Base-by-base conservation (phyloP, 2,329 filamentous ascomycete species). In the Cladosporium cucumerinum region DNA sequence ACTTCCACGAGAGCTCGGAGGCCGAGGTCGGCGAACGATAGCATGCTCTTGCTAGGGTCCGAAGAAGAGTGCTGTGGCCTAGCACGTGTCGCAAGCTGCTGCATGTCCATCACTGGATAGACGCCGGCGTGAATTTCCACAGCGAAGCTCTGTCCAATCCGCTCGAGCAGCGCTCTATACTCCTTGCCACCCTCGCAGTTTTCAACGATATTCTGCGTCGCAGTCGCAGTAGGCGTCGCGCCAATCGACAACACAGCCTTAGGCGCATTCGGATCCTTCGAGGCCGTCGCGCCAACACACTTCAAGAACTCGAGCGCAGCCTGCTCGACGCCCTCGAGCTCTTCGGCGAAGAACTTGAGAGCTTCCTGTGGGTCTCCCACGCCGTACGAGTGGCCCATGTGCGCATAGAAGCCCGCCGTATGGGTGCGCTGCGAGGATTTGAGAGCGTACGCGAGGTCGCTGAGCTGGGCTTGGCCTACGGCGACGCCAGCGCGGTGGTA, bases 111-210 rank as follows among this genome's bases (percentile, higher is more conserved):
- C 3, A 87, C 81, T 0, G 90, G 86, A 73, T 93, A 94, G 2
- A 91, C 89, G 32, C 90, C 90, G 0, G 90, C 90, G 74, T 93
- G 91, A 1, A 92, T 80, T 73, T 93, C 90, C 28, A 92, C 81
- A 3, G 66, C 68, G 57, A 75, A 78, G 2, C 67, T 71, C 48
- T 73, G 60, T 54, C 75, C 74, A 60, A 78, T 70, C 23, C 73
- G 70, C 12, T 70, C 71, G 28, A 87, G 69, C 8, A 73, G 70
- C 0, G 55, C 59, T 3, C 71, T 67, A 61, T 75, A 72, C 54
- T 67, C 65, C 76, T 28, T 80, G 79, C 26, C 77, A 69, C 34
- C 77, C 6, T 26, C 21, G 32, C 21, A 16, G 62, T 67, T 71
- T 64, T 66, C 78, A 0, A 82, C 71, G 5, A 87, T 78, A 69